A percentile compares a stretch with the other conserved stretches of the same genome.
Evolutionary conservation across 306 rosid species (phyloP).

Genomic region (Bauhinia variegata): DNA sequence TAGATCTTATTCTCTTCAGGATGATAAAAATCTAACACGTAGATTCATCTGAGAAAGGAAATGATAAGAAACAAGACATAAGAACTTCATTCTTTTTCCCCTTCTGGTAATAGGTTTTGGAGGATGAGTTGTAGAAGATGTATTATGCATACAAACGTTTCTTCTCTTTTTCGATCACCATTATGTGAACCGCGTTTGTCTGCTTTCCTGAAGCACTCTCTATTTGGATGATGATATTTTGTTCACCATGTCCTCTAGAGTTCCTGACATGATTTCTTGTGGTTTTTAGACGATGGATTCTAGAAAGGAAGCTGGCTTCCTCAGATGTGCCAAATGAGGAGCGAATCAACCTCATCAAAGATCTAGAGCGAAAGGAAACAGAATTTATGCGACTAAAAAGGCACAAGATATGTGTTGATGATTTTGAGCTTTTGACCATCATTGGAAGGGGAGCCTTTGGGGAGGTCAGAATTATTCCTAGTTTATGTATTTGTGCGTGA

Average conservation of each 20-base stretch:
- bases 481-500: slow-evolving; percentile 23
- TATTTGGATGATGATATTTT: slow-evolving; percentile 31
- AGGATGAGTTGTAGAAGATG: not conserved
- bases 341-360: slow-evolving; percentile 83
- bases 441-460: slow-evolving; percentile 99
- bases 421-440: slow-evolving; percentile 93
- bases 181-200: not conserved
- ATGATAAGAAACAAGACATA: not conserved
- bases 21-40: too few relatives aligned
- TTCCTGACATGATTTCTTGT: slow-evolving; percentile 37
- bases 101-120: slow-evolving; percentile 22
- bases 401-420: slow-evolving; percentile 92
- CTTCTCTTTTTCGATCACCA: not conserved
- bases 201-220: slow-evolving; percentile 29
- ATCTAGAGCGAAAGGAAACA: slow-evolving; percentile 94
- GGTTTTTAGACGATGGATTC: slow-evolving; percentile 82
- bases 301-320: slow-evolving; percentile 86
- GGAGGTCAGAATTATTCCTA: slow-evolving; percentile 70
- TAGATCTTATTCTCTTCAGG: slow-evolving; percentile 27
- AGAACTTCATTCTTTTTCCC: not conserved
- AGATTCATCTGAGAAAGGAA: slow-evolving; percentile 25
- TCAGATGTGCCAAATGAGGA: slow-evolving; percentile 94
- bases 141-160: not conserved
- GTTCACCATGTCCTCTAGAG: slow-evolving; percentile 33
- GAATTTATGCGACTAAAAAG: slow-evolving; percentile 96